Base-by-base conservation (phyloP, 192 early-diverging fungal species). In the Coemansia sp. region DNA sequence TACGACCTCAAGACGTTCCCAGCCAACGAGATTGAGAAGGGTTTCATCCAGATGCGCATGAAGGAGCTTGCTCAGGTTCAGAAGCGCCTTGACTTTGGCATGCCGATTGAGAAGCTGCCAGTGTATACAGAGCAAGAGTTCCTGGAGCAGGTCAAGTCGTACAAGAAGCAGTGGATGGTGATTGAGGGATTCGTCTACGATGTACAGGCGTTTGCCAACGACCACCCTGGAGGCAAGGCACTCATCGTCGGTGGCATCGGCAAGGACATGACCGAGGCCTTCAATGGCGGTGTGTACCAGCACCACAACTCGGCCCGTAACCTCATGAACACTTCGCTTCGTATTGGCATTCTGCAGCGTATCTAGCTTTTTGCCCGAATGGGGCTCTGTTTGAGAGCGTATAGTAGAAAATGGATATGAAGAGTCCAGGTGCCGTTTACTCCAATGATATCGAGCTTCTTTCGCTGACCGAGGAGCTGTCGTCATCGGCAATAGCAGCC, bases 201-300 rank as follows among this genome's bases (percentile, higher is more conserved):
- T 54, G 80, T 96, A 36, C 65, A 72, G 34, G 50, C 80, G 19
- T 96, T 96, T 73, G 80, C 88, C 41, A 76, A 87, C 42, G 81
- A 91, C 33, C 93, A 96, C 58, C 93, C 93, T 9, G 94, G 93
- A 50, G 93, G 91, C 48, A 59, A 65, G 29, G 79, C 78, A 14
- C 82, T 85, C 51, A 67, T 94, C 51, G 72, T 77, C 19, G 66
- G 75, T 44, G 80, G 70, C 21, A 73, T 93, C 25, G 94, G 94
- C 50, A 85, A 87, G 60, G 90, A 96, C 55, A 81, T 85, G 56
- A 91, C 92, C 7, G 77, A 70, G 11, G 75, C 86, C 2, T 94
- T 94, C 75, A 89, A 94, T 48, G 92, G 94, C 16, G 90, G 86
- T 39, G 78, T 94, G 12, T 93, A 96, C 65, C 74, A 86, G 56